phyloP scores from a whole-genome alignment of 2,329 filamentous ascomycete species.

The Lasiodiplodia sp. region DNA sequence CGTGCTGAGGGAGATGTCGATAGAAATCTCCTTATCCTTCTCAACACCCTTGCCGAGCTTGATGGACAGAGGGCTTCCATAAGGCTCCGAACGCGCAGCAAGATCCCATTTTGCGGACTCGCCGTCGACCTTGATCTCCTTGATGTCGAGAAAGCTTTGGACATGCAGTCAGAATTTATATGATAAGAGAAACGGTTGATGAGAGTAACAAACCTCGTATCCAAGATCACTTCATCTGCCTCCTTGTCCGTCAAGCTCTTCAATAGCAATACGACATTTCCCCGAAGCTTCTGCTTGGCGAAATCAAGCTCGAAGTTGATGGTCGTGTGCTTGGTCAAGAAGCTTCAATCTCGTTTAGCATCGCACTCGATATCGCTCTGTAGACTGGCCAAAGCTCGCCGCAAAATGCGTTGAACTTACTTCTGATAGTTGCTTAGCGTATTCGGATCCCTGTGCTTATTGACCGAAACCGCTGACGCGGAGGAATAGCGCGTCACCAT shows the following conservation, averaged over 20 bases:
- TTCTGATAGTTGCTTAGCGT: conserved; percentile 91
- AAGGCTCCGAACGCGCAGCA: conserved; percentile 73
- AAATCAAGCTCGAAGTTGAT: conserved; percentile 87
- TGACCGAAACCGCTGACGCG: background rate
- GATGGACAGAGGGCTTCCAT: conserved; percentile 74
- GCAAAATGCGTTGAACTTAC: background rate
- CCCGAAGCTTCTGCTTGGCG: conserved; percentile 75
- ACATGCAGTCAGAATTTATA: background rate
- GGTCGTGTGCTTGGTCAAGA: conserved; percentile 82
- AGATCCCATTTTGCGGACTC: conserved; percentile 72
- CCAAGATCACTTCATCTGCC: conserved; percentile 77
- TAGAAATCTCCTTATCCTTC: conserved; percentile 55
- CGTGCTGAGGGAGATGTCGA: conserved; percentile 75
- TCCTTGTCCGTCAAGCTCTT: conserved; percentile 77
- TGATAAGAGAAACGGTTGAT: background rate
- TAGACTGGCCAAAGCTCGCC: background rate
- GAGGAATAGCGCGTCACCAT: conserved; percentile 18
- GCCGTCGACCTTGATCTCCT: conserved; percentile 73
- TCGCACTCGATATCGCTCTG: background rate
- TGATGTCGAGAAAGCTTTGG: conserved; percentile 72
- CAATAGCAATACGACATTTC: conserved; percentile 77
- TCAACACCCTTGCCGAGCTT: conserved; percentile 56
- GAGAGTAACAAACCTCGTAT: conserved; percentile 66
- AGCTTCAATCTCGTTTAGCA: conserved; percentile 47
- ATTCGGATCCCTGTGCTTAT: conserved; percentile 76